Conservation (phyloP, 2,329 filamentous ascomycete species). For the Ophiostoma sp. region DNA sequence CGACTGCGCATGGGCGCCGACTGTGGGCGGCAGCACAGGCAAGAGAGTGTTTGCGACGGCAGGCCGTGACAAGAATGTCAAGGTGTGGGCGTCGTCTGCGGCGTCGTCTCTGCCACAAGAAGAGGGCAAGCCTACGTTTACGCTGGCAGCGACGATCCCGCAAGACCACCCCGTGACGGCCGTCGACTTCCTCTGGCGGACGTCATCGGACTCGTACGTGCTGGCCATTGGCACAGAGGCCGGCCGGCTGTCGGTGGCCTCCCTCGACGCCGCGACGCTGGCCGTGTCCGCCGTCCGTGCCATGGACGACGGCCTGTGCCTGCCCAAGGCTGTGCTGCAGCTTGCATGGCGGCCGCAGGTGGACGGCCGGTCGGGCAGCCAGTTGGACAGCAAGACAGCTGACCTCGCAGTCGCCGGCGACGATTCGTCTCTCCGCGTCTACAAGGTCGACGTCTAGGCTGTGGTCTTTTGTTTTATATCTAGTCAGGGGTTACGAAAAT, state of each 20-base stretch:
- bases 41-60: slow-evolving; percentile 70
- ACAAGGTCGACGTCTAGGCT: slow-evolving; percentile 38
- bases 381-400: slow-evolving; percentile 18
- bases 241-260: slow-evolving; percentile 44
- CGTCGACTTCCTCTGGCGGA: slow-evolving; percentile 55
- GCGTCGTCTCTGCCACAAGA: neutral
- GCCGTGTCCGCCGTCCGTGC: slow-evolving; percentile 36
- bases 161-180: slow-evolving; percentile 62
- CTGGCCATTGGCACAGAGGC: slow-evolving; percentile 56
- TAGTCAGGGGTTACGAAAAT: neutral
- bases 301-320: slow-evolving; percentile 41
- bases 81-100: slow-evolving; percentile 55
- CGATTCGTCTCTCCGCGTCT: slow-evolving; percentile 56
- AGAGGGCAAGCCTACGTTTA: slow-evolving; percentile 38
- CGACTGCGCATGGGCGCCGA: slow-evolving; percentile 74
- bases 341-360: slow-evolving; percentile 59
- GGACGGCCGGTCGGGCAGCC: slow-evolving; percentile 16
- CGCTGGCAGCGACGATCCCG: slow-evolving; percentile 49
- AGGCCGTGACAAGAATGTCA: slow-evolving; percentile 79
- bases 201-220: slow-evolving; percentile 32
- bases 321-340: slow-evolving; percentile 62
- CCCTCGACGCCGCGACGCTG: slow-evolving; percentile 38
- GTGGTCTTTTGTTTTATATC: neutral
- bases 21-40: slow-evolving; percentile 33
- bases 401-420: slow-evolving; percentile 55